Conservation (phyloP, 768 basidiomycete species). For the Gymnopilus junonius region DNA sequence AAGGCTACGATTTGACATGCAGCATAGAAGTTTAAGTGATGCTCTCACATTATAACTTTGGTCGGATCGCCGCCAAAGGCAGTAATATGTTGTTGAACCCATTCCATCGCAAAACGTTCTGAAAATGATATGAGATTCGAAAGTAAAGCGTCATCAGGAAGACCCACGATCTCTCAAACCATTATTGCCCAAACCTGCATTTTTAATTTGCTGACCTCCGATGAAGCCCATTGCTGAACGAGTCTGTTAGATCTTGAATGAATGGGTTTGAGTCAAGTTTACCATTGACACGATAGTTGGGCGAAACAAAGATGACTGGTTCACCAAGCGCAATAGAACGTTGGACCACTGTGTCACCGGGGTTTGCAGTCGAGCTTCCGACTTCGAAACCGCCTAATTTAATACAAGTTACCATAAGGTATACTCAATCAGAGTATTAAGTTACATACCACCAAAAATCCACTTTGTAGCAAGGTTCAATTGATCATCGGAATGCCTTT, state of each 20-base stretch:
- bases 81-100: slow-evolving; percentile 57
- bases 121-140: no score
- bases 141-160: no score
- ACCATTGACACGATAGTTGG: slow-evolving; percentile 44
- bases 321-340: slow-evolving; percentile 32
- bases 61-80: slow-evolving; percentile 57
- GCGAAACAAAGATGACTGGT: slow-evolving; percentile 40
- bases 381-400: slow-evolving; percentile 42
- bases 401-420: no score
- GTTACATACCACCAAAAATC: slow-evolving; percentile 31
- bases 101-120: slow-evolving; percentile 53
- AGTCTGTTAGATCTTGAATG: background rate
- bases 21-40: background rate
- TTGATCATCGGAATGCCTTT: background rate
- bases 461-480: slow-evolving; percentile 24
- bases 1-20: background rate
- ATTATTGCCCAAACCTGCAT: slow-evolving; percentile 46
- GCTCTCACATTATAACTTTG: slow-evolving; percentile 45
- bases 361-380: slow-evolving; percentile 28
- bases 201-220: slow-evolving; percentile 40
- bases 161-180: slow-evolving; percentile 57
- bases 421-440: background rate
- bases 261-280: slow-evolving; percentile 1
- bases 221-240: slow-evolving; percentile 39
- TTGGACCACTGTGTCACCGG: slow-evolving; percentile 31